Evolutionary conservation across 352 stramenopile species (phyloP), one percentile per base, ranked within the genome.

Genomic region (Globisporangium radiosum): DNA sequence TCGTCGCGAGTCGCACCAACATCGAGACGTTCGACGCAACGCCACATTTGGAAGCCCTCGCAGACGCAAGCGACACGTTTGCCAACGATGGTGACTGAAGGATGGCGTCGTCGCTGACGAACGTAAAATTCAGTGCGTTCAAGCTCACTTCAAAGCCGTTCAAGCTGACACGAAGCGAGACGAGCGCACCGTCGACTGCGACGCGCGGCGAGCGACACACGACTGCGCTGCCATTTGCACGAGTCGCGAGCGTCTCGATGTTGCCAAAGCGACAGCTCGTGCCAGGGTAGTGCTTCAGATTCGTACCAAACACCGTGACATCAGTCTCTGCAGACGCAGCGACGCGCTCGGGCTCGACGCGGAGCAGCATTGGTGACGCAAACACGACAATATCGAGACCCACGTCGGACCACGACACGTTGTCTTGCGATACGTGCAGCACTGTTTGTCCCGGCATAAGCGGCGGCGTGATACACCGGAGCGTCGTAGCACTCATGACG

Each of bases 261-360:
- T 60, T 59, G 56, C 52, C 72, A 60, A 84, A 81, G 4, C 66
- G 33, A 33, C 74, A 84, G 57, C 71, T 63, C 47, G 71, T 65
- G 33, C 43, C 60, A 0, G 53, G 13, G 15, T 76, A 76, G 11
- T 47, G 1, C 47, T 63, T 69, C 3, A 84, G 64, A 42, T 77
- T 84, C 9, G 72, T 84, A 40, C 72, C 74, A n/a, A 61, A 68
- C 1, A 84, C 57, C 42, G 56, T 57, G 33, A 84, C 60, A 5
- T 60, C 40, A 42, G 52, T 59, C 0, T 59, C 68, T 7, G 43
- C 57, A 0, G 59, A 38, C 2, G 60, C 36, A 14, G 56, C n/a
- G 0, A 62, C 62, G 7, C 43, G 53, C 37, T 67, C 57, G 19
- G 72, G 74, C 40, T 38, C 50, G 9, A 60, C 68, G 37, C 47